Evolutionary conservation across 257 asterid species (phyloP).

Genomic region (Schizonepeta tenuifolia): DNA sequence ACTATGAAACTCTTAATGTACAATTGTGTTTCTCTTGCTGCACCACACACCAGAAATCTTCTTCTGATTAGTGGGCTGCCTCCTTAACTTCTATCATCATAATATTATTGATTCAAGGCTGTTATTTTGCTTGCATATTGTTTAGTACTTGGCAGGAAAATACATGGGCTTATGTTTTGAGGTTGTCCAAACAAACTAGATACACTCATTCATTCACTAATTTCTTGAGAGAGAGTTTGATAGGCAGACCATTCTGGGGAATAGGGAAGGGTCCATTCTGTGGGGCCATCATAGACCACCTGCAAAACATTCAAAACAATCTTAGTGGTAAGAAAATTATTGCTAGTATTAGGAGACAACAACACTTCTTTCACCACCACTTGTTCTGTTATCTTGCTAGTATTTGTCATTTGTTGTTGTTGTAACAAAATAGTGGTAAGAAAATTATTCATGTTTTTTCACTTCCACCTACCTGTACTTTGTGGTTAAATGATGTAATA

Average conservation of each 20-base stretch:
- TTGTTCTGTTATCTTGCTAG: neutral
- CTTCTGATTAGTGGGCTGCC: constrained; percentile 33
- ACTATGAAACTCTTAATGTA: constrained; percentile 42
- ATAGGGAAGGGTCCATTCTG: constrained; percentile 95
- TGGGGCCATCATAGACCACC: constrained; percentile 91
- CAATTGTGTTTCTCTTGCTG: constrained; percentile 36
- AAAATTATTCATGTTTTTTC: neutral
- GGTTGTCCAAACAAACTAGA: neutral
- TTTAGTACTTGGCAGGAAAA: neutral
- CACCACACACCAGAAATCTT: constrained; percentile 44
- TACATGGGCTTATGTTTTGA: neutral
- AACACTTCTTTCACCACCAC: neutral
- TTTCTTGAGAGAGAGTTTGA: constrained; percentile 57
- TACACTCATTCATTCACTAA: neutral
- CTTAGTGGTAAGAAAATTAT: too few species aligned
- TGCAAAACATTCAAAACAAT: constrained; percentile 47
- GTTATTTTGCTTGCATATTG: neutral
- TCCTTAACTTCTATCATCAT: neutral
- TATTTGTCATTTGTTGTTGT: neutral
- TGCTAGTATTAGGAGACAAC: constrained; percentile 42
- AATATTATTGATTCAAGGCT: constrained; percentile 24
- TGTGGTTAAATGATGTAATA: constrained; percentile 91
- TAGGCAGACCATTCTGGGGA: constrained; percentile 95
- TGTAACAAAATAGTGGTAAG: neutral
- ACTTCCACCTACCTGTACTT: constrained; percentile 72